These are phyloP conservation scores for Plasmodium malariae DNA, from an alignment of 169 alveolate genomes.

Conservation along the genomic window DNA sequence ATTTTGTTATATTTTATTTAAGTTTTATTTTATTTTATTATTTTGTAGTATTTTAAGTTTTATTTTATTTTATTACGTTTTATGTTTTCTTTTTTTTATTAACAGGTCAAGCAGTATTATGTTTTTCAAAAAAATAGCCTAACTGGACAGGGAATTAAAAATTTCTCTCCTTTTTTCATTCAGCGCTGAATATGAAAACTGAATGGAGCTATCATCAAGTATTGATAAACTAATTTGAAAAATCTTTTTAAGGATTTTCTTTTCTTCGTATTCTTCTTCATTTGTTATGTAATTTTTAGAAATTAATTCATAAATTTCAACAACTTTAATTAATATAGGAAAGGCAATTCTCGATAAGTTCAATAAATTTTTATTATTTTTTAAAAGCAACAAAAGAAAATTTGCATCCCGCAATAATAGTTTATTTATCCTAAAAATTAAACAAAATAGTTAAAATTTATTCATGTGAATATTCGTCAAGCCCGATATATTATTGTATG, in stretches of 20 bases:
- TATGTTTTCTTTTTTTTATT: slow-evolving; percentile 30
- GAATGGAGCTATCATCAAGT: slow-evolving; percentile 34
- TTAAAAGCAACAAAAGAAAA: slow-evolving; percentile 5
- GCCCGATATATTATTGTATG: too few relatives aligned
- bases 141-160: slow-evolving; percentile 43
- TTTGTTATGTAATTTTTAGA: not conserved
- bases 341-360: slow-evolving; percentile 38
- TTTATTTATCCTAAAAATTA: slow-evolving; percentile 39
- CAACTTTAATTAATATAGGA: slow-evolving; percentile 54
- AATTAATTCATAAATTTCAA: slow-evolving; percentile 45
- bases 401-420: slow-evolving; percentile 35
- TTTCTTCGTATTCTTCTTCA: slow-evolving; percentile 57
- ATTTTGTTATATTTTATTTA: too few relatives aligned
- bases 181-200: slow-evolving; percentile 38
- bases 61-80: not conserved
- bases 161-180: slow-evolving; percentile 40
- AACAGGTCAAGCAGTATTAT: slow-evolving; percentile 71
- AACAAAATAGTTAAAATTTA: not conserved
- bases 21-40: too few relatives aligned
- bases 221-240: slow-evolving; percentile 26
- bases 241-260: slow-evolving; percentile 37
- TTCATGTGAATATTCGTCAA: not conserved
- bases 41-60: too few relatives aligned
- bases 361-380: slow-evolving; percentile 2
- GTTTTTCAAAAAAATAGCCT: slow-evolving; percentile 16